Conservation (phyloP, 106 monocot species). For the Vanilla planifolia region DNA sequence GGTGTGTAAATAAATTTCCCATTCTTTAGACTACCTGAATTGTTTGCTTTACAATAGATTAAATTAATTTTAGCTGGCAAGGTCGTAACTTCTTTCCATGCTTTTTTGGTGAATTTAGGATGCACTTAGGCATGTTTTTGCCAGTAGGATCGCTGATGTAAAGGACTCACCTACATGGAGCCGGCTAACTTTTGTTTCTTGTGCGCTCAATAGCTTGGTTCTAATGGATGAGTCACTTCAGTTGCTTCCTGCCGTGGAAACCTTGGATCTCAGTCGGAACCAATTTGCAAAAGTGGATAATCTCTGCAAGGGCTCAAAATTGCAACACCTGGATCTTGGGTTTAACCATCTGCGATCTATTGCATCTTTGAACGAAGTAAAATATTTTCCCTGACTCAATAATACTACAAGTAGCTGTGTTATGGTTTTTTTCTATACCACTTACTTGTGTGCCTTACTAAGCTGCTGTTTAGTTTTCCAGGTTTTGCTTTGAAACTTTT, state of each 20-base stretch:
- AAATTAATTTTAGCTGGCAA: too few relatives aligned
- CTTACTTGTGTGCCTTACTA: too few relatives aligned
- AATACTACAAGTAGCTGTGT: constrained; percentile 1
- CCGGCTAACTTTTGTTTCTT: constrained; percentile 69
- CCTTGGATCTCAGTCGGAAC: constrained; percentile 85
- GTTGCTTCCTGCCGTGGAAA: constrained; percentile 75
- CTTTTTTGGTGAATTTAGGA: constrained; percentile 37
- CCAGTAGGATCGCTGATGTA: constrained; percentile 86
- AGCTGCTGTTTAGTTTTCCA: too few relatives aligned
- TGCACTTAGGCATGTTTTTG: constrained; percentile 90
- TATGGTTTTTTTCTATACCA: too few relatives aligned
- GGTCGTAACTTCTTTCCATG: neutral
- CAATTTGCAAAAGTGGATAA: constrained; percentile 83
- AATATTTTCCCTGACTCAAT: neutral
- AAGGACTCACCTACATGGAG: constrained; percentile 80
- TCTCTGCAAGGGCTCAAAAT: constrained; percentile 53
- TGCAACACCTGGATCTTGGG: constrained; percentile 79
- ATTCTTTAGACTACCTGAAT: neutral
- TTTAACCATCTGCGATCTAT: constrained; percentile 86
- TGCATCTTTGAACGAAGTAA: constrained; percentile 70
- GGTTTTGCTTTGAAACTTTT: too few relatives aligned
- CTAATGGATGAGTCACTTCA: constrained; percentile 97
- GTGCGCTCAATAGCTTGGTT: constrained; percentile 72
- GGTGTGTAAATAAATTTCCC: too few relatives aligned
- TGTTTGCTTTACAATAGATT: too few relatives aligned